Evolutionary conservation across 2,329 filamentous ascomycete genomes (phyloP).

Genomic region (Bipolaris sorokiniana): DNA sequence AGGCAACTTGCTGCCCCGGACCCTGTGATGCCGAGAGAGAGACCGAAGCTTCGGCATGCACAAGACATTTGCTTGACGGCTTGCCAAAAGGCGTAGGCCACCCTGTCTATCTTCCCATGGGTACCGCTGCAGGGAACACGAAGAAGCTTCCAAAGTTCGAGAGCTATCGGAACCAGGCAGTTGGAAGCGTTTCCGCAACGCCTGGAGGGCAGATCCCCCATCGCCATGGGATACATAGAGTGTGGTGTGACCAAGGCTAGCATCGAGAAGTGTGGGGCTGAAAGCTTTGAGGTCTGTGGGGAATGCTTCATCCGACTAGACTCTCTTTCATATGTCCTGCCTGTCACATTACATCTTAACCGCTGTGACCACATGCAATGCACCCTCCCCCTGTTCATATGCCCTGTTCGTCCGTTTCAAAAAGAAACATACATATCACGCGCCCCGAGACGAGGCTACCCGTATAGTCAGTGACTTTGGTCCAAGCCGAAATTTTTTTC

Average conservation of each 20-base stretch:
- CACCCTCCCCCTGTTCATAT: not conserved
- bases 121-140: not conserved
- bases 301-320: constrained; percentile 2
- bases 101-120: not conserved
- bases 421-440: not conserved
- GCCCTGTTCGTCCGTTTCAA: not conserved
- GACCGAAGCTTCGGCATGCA: constrained; percentile 8
- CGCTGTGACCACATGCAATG: not conserved
- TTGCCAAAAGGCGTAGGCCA: constrained; percentile 15
- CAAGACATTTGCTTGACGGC: constrained; percentile 15
- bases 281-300: constrained; percentile 8
- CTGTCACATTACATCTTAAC: not conserved
- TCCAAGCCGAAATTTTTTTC: not conserved
- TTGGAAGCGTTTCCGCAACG: constrained; percentile 1
- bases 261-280: constrained; percentile 6
- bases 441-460: not conserved
- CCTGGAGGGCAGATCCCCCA: not conserved
- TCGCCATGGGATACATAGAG: constrained; percentile 5
- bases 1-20: constrained; percentile 4
- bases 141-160: constrained; percentile 3
- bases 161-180: not conserved
- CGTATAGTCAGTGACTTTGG: not conserved
- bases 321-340: not conserved
- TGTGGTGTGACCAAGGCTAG: constrained; percentile 6
- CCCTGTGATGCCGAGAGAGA: constrained; percentile 7